phyloP scores from a whole-genome alignment of 169 alveolate genomes.

The Eimeria maxima region DNA sequence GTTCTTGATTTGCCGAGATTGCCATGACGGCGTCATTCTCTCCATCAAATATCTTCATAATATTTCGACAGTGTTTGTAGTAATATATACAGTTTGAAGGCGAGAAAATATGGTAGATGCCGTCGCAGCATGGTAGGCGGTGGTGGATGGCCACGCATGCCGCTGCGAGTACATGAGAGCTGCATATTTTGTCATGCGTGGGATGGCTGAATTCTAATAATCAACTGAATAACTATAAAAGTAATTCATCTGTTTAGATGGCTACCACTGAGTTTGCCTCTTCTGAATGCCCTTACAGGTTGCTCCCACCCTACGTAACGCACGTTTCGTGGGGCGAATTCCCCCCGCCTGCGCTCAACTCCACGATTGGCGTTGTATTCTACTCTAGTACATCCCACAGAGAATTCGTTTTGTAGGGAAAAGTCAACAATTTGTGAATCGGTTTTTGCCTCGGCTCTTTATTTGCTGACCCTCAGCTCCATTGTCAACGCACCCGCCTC shows the following conservation, averaged over 20 bases:
- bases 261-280: background rate
- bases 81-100: background rate
- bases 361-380: background rate
- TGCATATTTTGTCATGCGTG: background rate
- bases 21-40: background rate
- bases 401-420: background rate
- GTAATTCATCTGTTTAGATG: background rate
- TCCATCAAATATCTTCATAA: background rate
- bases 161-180: background rate
- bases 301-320: background rate
- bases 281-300: background rate
- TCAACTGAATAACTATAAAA: background rate
- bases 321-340: background rate
- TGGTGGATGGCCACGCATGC: background rate
- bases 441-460: background rate
- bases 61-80: background rate
- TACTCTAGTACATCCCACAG: no score
- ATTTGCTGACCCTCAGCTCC: background rate
- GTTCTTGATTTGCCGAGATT: background rate
- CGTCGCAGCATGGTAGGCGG: background rate
- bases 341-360: background rate
- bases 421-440: background rate
- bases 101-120: background rate
- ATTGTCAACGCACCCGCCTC: background rate
- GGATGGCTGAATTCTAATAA: background rate